Conservation (phyloP, 2,329 filamentous ascomycete genomes). For the Epichloe bromicola region DNA sequence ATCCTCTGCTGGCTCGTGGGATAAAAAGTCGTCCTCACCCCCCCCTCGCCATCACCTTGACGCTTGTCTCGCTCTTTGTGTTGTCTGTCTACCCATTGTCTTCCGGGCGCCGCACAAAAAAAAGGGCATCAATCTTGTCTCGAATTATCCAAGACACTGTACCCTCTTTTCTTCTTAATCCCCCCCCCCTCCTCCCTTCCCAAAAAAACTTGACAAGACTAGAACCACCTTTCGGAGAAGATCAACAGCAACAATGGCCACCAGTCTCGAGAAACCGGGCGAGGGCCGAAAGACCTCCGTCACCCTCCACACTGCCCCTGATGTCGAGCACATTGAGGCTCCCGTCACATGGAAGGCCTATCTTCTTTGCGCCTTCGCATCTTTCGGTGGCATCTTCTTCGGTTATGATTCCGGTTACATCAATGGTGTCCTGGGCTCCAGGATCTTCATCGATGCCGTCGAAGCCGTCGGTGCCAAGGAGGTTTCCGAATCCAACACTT, state of each 20-base stretch:
- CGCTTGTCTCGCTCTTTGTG: neutral
- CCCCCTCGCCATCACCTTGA: neutral
- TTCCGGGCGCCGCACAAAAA: neutral
- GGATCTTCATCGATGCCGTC: constrained; percentile 39
- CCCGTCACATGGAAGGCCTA: constrained; percentile 58
- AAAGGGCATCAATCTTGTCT: neutral
- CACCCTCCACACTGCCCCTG: constrained; percentile 29
- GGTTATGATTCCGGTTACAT: constrained; percentile 71
- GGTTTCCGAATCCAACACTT: constrained; percentile 31
- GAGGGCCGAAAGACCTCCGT: constrained; percentile 15
- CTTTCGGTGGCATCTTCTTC: constrained; percentile 64
- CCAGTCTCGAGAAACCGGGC: constrained; percentile 8
- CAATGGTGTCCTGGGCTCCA: constrained; percentile 45
- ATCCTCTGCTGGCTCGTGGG: constrained; percentile 2
- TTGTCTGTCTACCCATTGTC: constrained; percentile 3
- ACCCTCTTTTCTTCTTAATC: neutral
- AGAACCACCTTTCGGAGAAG: neutral
- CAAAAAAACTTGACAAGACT: neutral
- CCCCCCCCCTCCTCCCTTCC: too few species aligned
- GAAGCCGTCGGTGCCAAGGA: constrained; percentile 23
- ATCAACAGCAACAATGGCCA: constrained; percentile 2
- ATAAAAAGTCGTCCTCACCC: constrained; percentile 6
- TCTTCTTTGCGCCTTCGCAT: constrained; percentile 55
- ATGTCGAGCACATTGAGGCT: constrained; percentile 50
- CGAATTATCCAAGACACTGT: constrained; percentile 1